Evolutionary conservation across 345 rosid species (phyloP).

Genomic region (Melastoma malabathricum): DNA sequence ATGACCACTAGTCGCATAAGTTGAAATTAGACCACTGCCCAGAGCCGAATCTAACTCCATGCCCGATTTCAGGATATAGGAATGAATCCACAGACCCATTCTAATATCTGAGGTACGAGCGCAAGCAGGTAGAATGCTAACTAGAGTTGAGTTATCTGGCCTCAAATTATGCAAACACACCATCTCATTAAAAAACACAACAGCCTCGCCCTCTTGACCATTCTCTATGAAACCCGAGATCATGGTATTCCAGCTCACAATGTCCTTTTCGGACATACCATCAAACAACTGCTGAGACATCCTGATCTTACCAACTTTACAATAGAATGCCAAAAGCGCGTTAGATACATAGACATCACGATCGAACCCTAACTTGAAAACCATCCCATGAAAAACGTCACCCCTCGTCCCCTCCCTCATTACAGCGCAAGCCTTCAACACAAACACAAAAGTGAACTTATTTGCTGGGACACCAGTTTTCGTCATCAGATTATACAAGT

Average conservation of each 20-base stretch:
- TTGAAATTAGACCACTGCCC: conserved; percentile 9
- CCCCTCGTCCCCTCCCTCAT: neutral
- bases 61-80: conserved; percentile 2
- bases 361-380: conserved; percentile 6
- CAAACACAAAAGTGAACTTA: conserved; percentile 5
- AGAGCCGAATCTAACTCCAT: conserved; percentile 3
- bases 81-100: conserved; percentile 7
- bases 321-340: conserved; percentile 7
- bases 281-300: conserved; percentile 4
- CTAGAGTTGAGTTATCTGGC: conserved; percentile 6
- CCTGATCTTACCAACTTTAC: conserved; percentile 3
- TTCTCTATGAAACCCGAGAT: conserved; percentile 4
- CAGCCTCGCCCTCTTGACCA: conserved; percentile 1
- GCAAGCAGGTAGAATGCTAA: conserved; percentile 9
- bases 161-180: neutral
- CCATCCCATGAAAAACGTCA: conserved; percentile 3
- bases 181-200: conserved; percentile 4
- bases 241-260: conserved; percentile 9
- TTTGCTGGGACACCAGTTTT: conserved; percentile 3
- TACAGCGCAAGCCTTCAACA: conserved; percentile 5
- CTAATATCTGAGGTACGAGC: conserved; percentile 4
- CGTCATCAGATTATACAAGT: conserved; percentile 1
- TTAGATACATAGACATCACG: conserved; percentile 4
- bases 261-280: conserved; percentile 2
- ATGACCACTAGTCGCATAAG: conserved; percentile 7